Base-by-base conservation (phyloP, 75 land plant species). In the Pinus albicaulis region DNA sequence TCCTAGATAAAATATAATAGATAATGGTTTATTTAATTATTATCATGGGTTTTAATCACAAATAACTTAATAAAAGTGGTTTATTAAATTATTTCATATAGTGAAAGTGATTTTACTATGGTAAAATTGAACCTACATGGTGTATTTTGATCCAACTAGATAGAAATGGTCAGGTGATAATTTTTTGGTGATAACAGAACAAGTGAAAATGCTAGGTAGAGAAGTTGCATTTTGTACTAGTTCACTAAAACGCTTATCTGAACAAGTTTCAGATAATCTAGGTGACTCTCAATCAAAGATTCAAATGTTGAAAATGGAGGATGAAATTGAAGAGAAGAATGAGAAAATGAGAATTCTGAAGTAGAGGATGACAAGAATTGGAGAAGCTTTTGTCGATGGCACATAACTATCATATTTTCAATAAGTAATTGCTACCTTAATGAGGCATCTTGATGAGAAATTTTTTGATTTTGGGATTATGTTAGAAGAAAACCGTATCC, bases 161-260 rank as follows among this genome's bases (percentile, higher is more conserved):
- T n/a, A n/a, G n/a, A n/a, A n/a, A n/a, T n/a, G n/a, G n/a, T n/a
- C n/a, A n/a, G n/a, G n/a, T n/a, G n/a, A n/a, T n/a, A n/a, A n/a
- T n/a, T n/a, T n/a, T n/a, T n/a, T n/a, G n/a, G n/a, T n/a, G n/a
- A n/a, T n/a, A n/a, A n/a, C n/a, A n/a, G 99, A 96, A 70, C 98
- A 96, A 80, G 95, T 88, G 11, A 96, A 96, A 84, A 94, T 96
- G 98, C 93, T 96, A 74, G 91, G 92, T 74, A 98, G 95, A 4
- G 99, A 96, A 76, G 90, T 94, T 81, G 99, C 99, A 59, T 84
- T 96, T 34, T 74, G 92, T 75, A 88, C 87, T 20, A 96, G 99
- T 74, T 87, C 91, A 56, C 78, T 96, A 55, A 96, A 94, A 64
- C 88, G 99, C 38, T 68, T 96, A 69, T 68, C 87, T 13, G 99